Evolutionary conservation across 139 green algal species (phyloP), one percentile per base, ranked within the genome.

Genomic region (Chlamydomonas sphaeroides): DNA sequence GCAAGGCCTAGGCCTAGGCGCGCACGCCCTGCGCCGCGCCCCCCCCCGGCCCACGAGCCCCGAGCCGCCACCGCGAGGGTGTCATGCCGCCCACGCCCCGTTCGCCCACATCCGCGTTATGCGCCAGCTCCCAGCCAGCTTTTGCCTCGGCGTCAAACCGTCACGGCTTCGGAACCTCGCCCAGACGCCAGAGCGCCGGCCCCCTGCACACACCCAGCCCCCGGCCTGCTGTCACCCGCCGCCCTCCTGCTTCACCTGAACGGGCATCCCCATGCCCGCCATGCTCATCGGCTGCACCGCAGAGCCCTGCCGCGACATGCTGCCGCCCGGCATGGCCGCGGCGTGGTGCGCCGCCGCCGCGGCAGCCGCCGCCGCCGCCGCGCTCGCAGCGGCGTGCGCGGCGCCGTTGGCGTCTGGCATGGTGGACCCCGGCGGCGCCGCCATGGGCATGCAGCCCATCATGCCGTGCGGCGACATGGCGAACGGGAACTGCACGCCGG

Each of bases 401-500:
- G 72, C 81, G 48, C 73, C 51, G 28, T 65, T 49, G 18, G 35
- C 77, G 49, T 75, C 73, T 33, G 61, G 81, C 65, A 81, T 57
- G 5, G n/a, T 25, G 23, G 81, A 7, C 32, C 18, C 18, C 25
- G 56, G 56, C 56, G 56, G 56, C 21, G 59, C 26, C 25, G 36
- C 21, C 57, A 59, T 83, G 1, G 59, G 78, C 72, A 79, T 78
- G 35, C 65, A 53, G 25, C 75, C 74, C 69, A 83, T 63, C 63
- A 78, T 67, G 0, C 59, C 68, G 41, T 51, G 74, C 35, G 79
- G 38, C 10, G 51, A 48, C 83, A 78, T 81, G 21, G 21, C 49
- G 59, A 42, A 51, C 11, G 41, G 53, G 41, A 72, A 77, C 61
- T 70, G 65, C 5, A 33, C 30, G 30, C 53, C n/a, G 10, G 28